Base-by-base conservation (phyloP, 1,139 yeast genomes). In the Yamadazyma membranifaciens region DNA sequence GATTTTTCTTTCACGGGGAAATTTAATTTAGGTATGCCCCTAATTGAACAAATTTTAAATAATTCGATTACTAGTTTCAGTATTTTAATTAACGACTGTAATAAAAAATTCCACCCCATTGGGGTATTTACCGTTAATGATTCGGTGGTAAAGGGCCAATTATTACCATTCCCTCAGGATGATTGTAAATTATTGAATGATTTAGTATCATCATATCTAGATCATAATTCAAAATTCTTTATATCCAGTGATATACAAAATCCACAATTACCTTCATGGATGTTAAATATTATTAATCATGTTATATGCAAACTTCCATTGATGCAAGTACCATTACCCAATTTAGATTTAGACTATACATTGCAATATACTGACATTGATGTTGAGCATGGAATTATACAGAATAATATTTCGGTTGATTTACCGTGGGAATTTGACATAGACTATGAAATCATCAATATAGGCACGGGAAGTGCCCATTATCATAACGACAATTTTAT, bases 221-320 rank as follows among this genome's bases (percentile, higher is more conserved):
- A 29, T 6, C 31, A 33, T 11, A 15, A 16, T n/a, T 16, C 40
- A 13, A 32, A 29, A 3, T 9, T 45, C 2, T 41, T 17, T 22
- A 11, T 43, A 3, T 34, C 15, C 11, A 6, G 22, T 6, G 10
- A 17, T 12, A 25, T 32, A 14, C 6, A 13, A 13, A 32, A 32
- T 17, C 11, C 25, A 14, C 24, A 29, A 3, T 37, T 36, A 13
- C 52, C 52, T 30, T 22, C 41, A 26, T 50, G 54, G 54, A n/a
- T 50, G 10, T 36, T 37, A 26, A 42, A 48, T 31, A 41, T 50
- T 6, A 30, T 49, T 10, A 44, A 32, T 17, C 39, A 41, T 24
- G 40, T 42, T 3, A 42, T 28, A 9, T 39, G 33, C 22, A 28
- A 25, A 37, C 3, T 37, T 3, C 39, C 38, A 9, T 22, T 12